A percentile compares a stretch with the other conserved stretches of the same genome.
Conservation (phyloP, 2,329 filamentous ascomycete species). For the Monilinia fructigena region DNA sequence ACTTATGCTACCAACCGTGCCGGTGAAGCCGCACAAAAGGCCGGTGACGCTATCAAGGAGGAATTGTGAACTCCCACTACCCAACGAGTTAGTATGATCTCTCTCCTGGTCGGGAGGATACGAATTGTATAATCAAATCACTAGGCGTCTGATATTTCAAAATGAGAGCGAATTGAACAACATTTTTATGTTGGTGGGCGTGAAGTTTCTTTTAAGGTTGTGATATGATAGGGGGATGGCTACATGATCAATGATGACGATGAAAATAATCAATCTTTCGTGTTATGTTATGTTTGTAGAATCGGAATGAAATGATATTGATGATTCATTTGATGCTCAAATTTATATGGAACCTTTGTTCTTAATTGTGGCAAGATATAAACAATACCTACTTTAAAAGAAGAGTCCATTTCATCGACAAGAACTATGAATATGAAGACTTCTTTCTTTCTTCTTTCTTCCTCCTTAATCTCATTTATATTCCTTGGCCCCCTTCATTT, state of each 20-base stretch:
- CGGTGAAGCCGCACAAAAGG: slow-evolving; percentile 42
- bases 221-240: slow-evolving; percentile 4
- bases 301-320: background rate
- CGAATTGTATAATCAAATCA: slow-evolving; percentile 19
- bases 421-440: too few relatives aligned
- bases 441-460: background rate
- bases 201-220: background rate
- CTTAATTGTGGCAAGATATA: background rate
- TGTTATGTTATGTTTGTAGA: background rate
- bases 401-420: too few relatives aligned
- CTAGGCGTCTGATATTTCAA: slow-evolving; percentile 17
- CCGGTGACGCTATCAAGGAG: slow-evolving; percentile 39
- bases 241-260: background rate
- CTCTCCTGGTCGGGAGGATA: background rate
- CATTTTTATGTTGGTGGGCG: slow-evolving; percentile 2
- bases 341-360: background rate
- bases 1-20: slow-evolving; percentile 40
- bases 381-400: background rate
- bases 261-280: slow-evolving; percentile 7
- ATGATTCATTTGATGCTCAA: background rate
- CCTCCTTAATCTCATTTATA: background rate
- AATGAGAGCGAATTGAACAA: slow-evolving; percentile 13
- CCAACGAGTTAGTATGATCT: background rate
- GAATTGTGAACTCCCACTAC: slow-evolving; percentile 36
- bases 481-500: background rate